Evolutionary conservation across 371 early-diverging fungal species (phyloP), one percentile per base, ranked within the genome.

Genomic region (Chytridiales sp.): DNA sequence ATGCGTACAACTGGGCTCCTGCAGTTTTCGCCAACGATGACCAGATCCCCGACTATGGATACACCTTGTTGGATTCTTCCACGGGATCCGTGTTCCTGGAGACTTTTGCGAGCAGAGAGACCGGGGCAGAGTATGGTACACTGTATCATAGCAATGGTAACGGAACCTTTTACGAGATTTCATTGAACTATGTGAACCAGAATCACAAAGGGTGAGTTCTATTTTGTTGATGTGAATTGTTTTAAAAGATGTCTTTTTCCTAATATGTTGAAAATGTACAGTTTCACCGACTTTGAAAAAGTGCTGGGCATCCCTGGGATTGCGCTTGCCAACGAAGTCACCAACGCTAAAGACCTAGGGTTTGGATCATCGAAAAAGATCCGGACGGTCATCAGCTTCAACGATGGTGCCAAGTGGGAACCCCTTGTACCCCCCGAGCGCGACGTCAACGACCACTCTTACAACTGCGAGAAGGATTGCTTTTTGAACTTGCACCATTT

Each of bases 141-240:
- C 77, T 97, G 19, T 87, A 93, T 62, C 85, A 84, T 15, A 91
- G 93, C 63, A 89, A 92, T 71, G 86, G 88, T 8, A 90, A 91
- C 50, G 96, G 95, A 40, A 89, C 89, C 1, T 85, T 84, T 51
- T 95, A 82, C 72, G 81, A 83, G 26, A 62, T 79, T 31, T 81
- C 90, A 0, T 72, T 88, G 36, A 81, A 81, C 36, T 69, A 85
- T 26, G 87, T 90, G 27, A 95, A 96, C 68, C 87, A 91, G 34
- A 64, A 79, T 36, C 36, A 55, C 22, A n/a, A 51, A 8, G 75
- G 75, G 61, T 70, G 39, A 40, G 69, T 47, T 11, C 17, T 17
- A 21, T 66, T 40, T 36, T n/a, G n/a, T n/a, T n/a, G n/a, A n/a
- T n/a, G n/a, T n/a, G 6, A 1, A 3, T 70, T 52, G 29, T 55